phyloP scores from a whole-genome alignment of 164 flowering plant species.

The Vitis cinerea region DNA sequence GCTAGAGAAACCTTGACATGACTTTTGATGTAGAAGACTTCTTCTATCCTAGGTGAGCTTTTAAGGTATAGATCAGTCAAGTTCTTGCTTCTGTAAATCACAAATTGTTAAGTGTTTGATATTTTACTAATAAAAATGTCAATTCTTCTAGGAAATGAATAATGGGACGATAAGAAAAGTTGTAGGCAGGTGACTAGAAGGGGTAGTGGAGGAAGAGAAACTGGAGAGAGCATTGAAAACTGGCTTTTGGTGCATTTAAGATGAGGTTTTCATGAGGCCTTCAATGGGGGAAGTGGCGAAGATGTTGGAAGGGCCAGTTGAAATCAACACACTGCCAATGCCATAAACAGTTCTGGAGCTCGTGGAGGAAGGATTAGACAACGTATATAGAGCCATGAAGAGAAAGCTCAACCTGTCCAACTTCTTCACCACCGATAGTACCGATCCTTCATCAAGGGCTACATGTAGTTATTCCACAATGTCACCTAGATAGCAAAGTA shows the following conservation, averaged over 20 bases:
- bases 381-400: conserved; percentile 85
- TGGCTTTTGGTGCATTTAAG: conserved; percentile 97
- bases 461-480: conserved; percentile 31
- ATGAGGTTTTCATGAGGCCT: conserved; percentile 72
- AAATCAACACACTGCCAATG: conserved; percentile 68
- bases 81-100: background rate
- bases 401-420: conserved; percentile 48
- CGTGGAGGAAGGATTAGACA: conserved; percentile 75
- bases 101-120: no score
- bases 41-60: conserved; percentile 1
- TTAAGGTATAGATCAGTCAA: conserved; percentile 45
- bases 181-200: conserved; percentile 57
- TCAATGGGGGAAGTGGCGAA: conserved; percentile 91
- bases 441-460: conserved; percentile 57
- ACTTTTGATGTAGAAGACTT: no score
- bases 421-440: conserved; percentile 38
- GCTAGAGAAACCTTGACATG: no score
- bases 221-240: conserved; percentile 59
- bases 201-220: conserved; percentile 65
- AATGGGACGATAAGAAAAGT: conserved; percentile 54
- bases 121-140: background rate
- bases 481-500: no score
- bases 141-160: conserved; percentile 55
- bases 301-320: conserved; percentile 87
- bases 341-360: conserved; percentile 79